Evolutionary conservation across 164 flowering plant genomes (phyloP).

Genomic region (Brasenia schreberi): DNA sequence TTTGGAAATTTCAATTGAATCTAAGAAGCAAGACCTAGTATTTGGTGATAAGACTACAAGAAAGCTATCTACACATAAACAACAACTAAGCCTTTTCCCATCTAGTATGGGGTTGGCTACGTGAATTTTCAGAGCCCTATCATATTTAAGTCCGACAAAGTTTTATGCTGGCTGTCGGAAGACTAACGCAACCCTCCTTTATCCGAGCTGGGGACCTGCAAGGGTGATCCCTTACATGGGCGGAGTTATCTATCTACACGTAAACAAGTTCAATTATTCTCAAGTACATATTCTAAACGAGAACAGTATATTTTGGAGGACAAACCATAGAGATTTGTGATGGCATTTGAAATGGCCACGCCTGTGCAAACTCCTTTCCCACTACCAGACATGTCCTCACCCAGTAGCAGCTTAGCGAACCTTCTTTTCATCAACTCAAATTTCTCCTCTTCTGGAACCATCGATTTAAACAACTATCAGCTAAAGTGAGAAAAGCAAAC

Average conservation of each 20-base stretch:
- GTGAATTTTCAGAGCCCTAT: no score
- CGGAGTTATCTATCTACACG: no score
- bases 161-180: no score
- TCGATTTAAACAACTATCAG: background rate
- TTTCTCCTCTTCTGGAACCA: conserved; percentile 21
- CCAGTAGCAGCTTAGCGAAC: conserved; percentile 85
- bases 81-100: no score
- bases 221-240: no score
- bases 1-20: background rate
- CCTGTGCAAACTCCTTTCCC: conserved; percentile 97
- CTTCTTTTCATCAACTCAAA: conserved; percentile 82
- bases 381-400: conserved; percentile 98
- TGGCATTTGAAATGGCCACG: conserved; percentile 83
- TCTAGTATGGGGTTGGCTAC: no score
- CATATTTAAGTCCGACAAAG: no score
- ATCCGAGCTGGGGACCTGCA: no score
- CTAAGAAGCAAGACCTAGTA: background rate
- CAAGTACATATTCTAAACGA: background rate
- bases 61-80: background rate
- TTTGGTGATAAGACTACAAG: background rate
- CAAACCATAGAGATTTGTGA: conserved; percentile 90
- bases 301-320: background rate
- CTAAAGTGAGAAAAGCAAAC: background rate
- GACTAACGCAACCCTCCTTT: no score
- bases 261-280: background rate